phyloP scores from a whole-genome alignment of 2,329 filamentous ascomycete genomes.

The Aspergillus uvarum region DNA sequence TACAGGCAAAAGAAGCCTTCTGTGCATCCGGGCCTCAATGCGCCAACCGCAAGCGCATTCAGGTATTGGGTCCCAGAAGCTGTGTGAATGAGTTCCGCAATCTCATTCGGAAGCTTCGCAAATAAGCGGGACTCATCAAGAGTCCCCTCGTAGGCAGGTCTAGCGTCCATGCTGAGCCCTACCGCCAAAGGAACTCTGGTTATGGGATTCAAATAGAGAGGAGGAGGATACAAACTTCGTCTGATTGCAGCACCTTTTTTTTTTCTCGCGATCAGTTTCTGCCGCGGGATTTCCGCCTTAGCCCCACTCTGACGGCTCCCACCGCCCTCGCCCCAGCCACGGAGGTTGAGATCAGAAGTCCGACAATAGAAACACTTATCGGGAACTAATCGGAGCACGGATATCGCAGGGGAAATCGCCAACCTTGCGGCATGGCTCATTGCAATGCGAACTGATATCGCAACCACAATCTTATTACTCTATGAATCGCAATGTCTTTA shows the following conservation, averaged over 20 bases:
- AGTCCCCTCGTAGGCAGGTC: constrained; percentile 50
- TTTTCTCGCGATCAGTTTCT: constrained; percentile 27
- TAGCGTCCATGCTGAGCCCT: constrained; percentile 39
- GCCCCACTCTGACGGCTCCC: constrained; percentile 25
- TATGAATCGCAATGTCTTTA: constrained; percentile 30
- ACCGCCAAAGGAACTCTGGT: constrained; percentile 35
- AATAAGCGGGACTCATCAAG: constrained; percentile 54
- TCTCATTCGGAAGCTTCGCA: constrained; percentile 65
- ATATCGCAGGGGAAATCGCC: constrained; percentile 6
- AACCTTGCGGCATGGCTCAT: constrained; percentile 12
- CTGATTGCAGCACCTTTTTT: constrained; percentile 32
- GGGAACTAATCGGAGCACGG: constrained; percentile 1
- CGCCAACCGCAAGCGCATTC: constrained; percentile 66
- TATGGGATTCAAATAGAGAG: constrained; percentile 29
- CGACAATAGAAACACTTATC: constrained; percentile 14
- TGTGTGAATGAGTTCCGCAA: constrained; percentile 65
- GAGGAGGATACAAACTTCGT: constrained; percentile 15
- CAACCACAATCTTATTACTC: background rate
- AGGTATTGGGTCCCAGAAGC: constrained; percentile 66
- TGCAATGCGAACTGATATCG: constrained; percentile 15
- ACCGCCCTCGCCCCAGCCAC: constrained; percentile 29
- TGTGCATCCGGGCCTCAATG: constrained; percentile 69
- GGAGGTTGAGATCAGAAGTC: constrained; percentile 33
- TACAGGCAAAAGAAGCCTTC: constrained; percentile 73
- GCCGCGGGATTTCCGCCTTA: constrained; percentile 25